These are phyloP conservation scores for Lithospermum erythrorhizon DNA, from an alignment of 257 asterid genomes.

Conservation along the genomic window DNA sequence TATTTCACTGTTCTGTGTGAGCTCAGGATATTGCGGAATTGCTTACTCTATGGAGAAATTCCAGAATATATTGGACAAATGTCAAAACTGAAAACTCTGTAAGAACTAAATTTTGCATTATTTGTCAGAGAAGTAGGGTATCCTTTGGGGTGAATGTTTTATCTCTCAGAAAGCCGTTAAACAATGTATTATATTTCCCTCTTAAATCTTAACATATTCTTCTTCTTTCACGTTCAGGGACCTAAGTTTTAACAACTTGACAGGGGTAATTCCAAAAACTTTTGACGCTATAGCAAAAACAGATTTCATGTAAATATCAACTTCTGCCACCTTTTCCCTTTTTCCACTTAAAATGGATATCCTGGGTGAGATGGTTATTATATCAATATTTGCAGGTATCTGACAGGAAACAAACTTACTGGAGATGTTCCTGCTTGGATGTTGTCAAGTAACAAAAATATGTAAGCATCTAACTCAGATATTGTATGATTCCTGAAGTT, in stretches of 20 bases:
- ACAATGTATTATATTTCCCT: not conserved
- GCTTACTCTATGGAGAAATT: conserved; percentile 53
- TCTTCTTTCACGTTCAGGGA: conserved; percentile 39
- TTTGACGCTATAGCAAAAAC: conserved; percentile 31
- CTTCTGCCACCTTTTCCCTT: conserved; percentile 11
- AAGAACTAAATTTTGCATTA: conserved; percentile 14
- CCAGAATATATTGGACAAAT: conserved; percentile 54
- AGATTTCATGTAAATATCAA: conserved; percentile 62
- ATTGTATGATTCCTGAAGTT: not conserved
- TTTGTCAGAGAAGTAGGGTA: no score
- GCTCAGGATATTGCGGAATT: conserved; percentile 50
- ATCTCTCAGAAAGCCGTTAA: no score
- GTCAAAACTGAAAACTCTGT: conserved; percentile 63
- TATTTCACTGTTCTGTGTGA: not conserved
- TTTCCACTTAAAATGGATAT: conserved; percentile 7
- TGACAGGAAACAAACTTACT: conserved; percentile 66
- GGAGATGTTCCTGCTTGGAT: conserved; percentile 62
- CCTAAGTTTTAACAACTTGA: conserved; percentile 69
- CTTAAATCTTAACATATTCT: not conserved
- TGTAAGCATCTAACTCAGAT: conserved; percentile 29
- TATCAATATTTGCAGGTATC: conserved; percentile 31
- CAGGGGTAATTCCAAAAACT: conserved; percentile 57
- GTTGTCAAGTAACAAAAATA: conserved; percentile 56
- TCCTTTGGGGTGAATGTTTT: no score
- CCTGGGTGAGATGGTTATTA: conserved; percentile 3